These are phyloP conservation scores for Orbilia quercus DNA, from an alignment of 2,329 filamentous ascomycete species.

Conservation along the genomic window DNA sequence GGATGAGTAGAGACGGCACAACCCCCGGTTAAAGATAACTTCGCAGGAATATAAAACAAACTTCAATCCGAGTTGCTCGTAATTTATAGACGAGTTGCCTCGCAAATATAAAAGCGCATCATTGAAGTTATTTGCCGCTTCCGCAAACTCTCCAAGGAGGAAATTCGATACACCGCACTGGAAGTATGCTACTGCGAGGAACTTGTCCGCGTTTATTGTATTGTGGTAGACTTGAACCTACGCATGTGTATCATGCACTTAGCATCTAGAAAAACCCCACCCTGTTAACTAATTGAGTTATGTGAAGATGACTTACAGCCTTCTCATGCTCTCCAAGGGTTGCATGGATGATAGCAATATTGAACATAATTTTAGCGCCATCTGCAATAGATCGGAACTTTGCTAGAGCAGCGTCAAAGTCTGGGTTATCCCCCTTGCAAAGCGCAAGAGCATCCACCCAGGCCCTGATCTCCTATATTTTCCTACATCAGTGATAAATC, in stretches of 20 bases:
- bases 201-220: conserved; percentile 89
- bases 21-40: conserved; percentile 93
- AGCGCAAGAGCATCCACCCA: conserved; percentile 91
- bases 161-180: conserved; percentile 99
- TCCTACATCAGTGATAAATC: not conserved
- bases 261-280: no score
- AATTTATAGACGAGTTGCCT: conserved; percentile 97
- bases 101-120: conserved; percentile 93
- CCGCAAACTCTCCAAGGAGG: conserved; percentile 93
- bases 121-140: conserved; percentile 98
- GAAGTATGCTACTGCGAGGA: conserved; percentile 97
- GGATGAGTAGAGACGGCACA: conserved; percentile 91
- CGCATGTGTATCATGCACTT: not conserved
- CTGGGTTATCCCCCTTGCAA: conserved; percentile 98
- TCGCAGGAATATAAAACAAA: conserved; percentile 98
- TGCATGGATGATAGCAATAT: conserved; percentile 96
- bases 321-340: conserved; percentile 95
- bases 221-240: conserved; percentile 95
- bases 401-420: conserved; percentile 87
- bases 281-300: not conserved
- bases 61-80: conserved; percentile 91
- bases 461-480: conserved; percentile 89
- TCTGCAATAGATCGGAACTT: conserved; percentile 89
- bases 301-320: conserved; percentile 74
- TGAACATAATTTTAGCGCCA: conserved; percentile 98